A percentile compares a stretch with the other conserved stretches of the same genome.
Evolutionary conservation across 2,329 filamentous ascomycete genomes (phyloP).

Genomic region (Thielaviopsis musarum): DNA sequence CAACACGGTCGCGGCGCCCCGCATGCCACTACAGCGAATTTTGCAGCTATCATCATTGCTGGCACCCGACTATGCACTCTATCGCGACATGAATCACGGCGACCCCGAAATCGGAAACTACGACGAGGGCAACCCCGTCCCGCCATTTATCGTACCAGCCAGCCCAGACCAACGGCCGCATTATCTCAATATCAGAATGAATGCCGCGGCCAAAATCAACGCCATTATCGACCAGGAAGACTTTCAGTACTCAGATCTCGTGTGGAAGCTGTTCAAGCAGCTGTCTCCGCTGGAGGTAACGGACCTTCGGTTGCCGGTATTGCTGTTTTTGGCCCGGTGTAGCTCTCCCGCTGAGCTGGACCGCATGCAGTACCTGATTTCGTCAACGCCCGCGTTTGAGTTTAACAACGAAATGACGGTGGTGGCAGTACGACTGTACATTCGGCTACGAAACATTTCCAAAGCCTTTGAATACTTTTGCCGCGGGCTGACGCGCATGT

Average conservation of each 20-base stretch:
- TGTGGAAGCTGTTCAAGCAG: slow-evolving; percentile 6
- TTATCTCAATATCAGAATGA: slow-evolving; percentile 4
- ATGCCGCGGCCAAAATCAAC: neutral
- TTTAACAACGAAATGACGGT: slow-evolving; percentile 9
- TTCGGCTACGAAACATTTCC: slow-evolving; percentile 10
- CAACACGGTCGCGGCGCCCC: neutral
- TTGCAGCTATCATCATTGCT: neutral
- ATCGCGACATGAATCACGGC: neutral
- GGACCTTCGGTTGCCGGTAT: neutral
- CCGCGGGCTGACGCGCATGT: slow-evolving; percentile 2
- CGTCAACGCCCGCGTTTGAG: slow-evolving; percentile 5
- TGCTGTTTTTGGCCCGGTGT: slow-evolving; percentile 9
- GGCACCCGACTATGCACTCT: slow-evolving; percentile 4
- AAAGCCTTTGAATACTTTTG: slow-evolving; percentile 10
- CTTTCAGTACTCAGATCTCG: slow-evolving; percentile 9
- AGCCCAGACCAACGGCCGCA: slow-evolving; percentile 7
- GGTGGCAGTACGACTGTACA: slow-evolving; percentile 11
- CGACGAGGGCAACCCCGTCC: neutral
- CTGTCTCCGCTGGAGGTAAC: neutral
- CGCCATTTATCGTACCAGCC: slow-evolving; percentile 2
- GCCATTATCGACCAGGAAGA: slow-evolving; percentile 8
- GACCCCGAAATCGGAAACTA: slow-evolving; percentile 5
- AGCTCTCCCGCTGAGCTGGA: slow-evolving; percentile 10
- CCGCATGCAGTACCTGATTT: slow-evolving; percentile 10
- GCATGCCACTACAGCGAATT: neutral